These are phyloP conservation scores for Cytauxzoon felis DNA, from an alignment of 169 alveolate genomes.

Conservation along the genomic window DNA sequence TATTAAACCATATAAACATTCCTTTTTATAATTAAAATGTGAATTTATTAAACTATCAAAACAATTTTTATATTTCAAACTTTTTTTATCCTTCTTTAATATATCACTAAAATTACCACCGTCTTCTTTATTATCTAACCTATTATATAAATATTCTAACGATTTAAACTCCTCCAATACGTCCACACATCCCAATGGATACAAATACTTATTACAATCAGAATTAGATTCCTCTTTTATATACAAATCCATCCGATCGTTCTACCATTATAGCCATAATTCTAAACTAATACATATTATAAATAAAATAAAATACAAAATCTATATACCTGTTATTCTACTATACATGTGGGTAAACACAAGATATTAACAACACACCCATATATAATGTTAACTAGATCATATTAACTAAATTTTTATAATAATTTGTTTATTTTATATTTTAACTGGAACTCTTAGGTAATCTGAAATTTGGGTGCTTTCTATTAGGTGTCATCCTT, in stretches of 20 bases:
- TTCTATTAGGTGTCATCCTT: too few relatives aligned
- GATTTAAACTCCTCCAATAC: not conserved
- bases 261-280: not conserved
- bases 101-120: not conserved
- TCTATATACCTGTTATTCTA: too few relatives aligned
- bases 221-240: not conserved
- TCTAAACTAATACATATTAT: too few relatives aligned
- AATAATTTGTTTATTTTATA: too few relatives aligned
- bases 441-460: too few relatives aligned
- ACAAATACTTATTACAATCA: not conserved
- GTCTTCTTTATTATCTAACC: not conserved
- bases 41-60: not conserved
- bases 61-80: slow-evolving; percentile 10
- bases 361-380: too few relatives aligned
- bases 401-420: too few relatives aligned
- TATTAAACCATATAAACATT: too few relatives aligned
- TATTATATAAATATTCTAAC: not conserved
- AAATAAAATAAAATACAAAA: too few relatives aligned
- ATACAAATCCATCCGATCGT: not conserved
- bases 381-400: too few relatives aligned
- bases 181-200: not conserved
- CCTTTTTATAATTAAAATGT: not conserved
- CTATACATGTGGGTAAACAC: too few relatives aligned
- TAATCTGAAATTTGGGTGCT: too few relatives aligned
- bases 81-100: not conserved